These are phyloP conservation scores for Pythium coloratum DNA, from an alignment of 352 stramenopile genomes.

Conservation along the genomic window DNA sequence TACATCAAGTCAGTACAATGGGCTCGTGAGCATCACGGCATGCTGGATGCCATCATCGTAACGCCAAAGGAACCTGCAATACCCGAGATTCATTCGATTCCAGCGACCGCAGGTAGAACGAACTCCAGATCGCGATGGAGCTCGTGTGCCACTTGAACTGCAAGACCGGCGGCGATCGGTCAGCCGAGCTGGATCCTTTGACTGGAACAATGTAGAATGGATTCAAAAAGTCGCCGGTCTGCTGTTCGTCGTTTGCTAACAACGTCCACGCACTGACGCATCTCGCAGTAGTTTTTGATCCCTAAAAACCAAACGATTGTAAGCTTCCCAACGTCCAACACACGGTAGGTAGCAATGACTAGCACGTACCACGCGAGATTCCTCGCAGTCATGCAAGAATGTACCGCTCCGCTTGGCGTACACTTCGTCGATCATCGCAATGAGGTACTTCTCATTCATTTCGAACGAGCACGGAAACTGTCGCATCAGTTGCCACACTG, in stretches of 20 bases:
- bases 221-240: conserved; percentile 56
- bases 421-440: conserved; percentile 94
- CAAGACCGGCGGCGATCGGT: conserved; percentile 71
- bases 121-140: conserved; percentile 75
- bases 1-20: conserved; percentile 8
- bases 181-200: conserved; percentile 30
- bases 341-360: neutral
- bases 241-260: conserved; percentile 40
- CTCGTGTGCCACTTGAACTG: conserved; percentile 88
- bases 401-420: conserved; percentile 97
- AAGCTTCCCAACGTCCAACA: too few species aligned
- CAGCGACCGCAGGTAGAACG: conserved; percentile 83
- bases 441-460: conserved; percentile 94
- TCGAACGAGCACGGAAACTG: conserved; percentile 98
- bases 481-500: conserved; percentile 96
- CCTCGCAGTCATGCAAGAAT: conserved; percentile 96
- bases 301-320: conserved; percentile 29
- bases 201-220: conserved; percentile 75
- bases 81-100: conserved; percentile 81
- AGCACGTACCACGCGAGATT: conserved; percentile 68
- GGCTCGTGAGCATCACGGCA: neutral
- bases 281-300: conserved; percentile 51
- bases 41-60: conserved; percentile 7
- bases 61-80: conserved; percentile 53
- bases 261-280: conserved; percentile 75